Percentiles rank a stretch among this genome's conserved stretches.
Evolutionary conservation across 495 filamentous ascomycete species (phyloP).

Genomic region (Lasiosphaeria ovina): DNA sequence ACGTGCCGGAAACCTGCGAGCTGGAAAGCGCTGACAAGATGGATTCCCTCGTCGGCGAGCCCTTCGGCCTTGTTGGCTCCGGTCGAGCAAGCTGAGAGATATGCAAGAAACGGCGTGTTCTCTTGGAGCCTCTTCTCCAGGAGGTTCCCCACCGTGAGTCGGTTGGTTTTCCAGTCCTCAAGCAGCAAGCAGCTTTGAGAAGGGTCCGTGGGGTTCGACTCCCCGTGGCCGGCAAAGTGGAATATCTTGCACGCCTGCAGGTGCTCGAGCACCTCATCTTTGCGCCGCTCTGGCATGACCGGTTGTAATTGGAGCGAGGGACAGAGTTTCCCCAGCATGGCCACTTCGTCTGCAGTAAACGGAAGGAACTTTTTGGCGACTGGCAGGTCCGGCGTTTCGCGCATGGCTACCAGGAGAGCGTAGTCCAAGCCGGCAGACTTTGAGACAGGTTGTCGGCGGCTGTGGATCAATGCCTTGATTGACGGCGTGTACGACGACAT

Average conservation of each 20-base stretch:
- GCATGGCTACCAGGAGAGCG: background rate
- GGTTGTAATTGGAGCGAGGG: background rate
- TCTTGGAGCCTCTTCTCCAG: background rate
- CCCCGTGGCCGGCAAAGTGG: constrained; percentile 1
- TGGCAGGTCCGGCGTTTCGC: background rate
- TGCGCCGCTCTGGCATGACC: background rate
- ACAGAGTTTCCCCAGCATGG: background rate
- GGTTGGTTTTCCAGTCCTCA: background rate
- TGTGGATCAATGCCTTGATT: background rate
- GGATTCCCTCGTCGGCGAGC: constrained; percentile 35
- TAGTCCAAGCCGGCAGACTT: background rate
- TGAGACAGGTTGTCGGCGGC: background rate
- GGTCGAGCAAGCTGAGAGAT: constrained; percentile 32
- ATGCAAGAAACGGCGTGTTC: constrained; percentile 22
- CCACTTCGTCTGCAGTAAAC: background rate
- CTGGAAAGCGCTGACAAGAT: constrained; percentile 36
- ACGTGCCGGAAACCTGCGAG: constrained; percentile 40
- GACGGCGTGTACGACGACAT: constrained; percentile 2
- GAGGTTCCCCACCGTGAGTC: background rate
- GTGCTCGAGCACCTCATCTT: background rate
- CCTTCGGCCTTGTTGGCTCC: constrained; percentile 17
- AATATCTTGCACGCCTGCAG: background rate
- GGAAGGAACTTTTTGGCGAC: background rate
- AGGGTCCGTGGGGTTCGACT: background rate
- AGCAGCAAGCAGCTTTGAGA: background rate